Conservation (phyloP, 1,284 basidiomycete species). For the Trichosporon faecale region DNA sequence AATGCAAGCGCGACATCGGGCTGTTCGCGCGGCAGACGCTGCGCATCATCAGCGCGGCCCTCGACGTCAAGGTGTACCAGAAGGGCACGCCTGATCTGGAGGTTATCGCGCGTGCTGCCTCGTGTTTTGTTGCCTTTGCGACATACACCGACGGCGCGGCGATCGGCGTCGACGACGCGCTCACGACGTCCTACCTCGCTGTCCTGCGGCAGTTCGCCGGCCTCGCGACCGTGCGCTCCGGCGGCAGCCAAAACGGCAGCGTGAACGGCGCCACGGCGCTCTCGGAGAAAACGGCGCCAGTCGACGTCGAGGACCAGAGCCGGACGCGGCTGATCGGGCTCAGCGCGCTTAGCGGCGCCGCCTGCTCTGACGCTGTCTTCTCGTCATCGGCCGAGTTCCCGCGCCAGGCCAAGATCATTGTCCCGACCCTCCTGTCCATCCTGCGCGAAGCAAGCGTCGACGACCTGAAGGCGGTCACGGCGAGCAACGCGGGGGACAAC, state of each 20-base stretch:
- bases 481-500: constrained; percentile 51
- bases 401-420: constrained; percentile 67
- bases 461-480: constrained; percentile 65
- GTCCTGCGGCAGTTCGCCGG: constrained; percentile 67
- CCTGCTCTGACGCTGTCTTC: constrained; percentile 81
- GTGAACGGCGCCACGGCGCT: constrained; percentile 51
- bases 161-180: constrained; percentile 68
- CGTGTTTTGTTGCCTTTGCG: constrained; percentile 84
- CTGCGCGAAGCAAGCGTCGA: constrained; percentile 64
- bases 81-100: constrained; percentile 66
- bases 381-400: constrained; percentile 71
- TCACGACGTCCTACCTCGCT: constrained; percentile 69
- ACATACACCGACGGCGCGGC: constrained; percentile 82
- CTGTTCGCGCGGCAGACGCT: constrained; percentile 77
- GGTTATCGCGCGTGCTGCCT: constrained; percentile 75
- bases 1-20: constrained; percentile 82
- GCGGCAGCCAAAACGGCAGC: constrained; percentile 56
- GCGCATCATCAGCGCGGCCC: constrained; percentile 65
- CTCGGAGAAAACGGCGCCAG: constrained; percentile 29
- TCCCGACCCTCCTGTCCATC: constrained; percentile 70
- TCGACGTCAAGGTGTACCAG: constrained; percentile 59
- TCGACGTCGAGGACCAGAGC: constrained; percentile 38
- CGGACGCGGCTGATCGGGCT: constrained; percentile 83
- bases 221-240: constrained; percentile 61
- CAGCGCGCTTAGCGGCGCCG: constrained; percentile 73